Conservation (phyloP, 306 rosid genomes). For the Glycine soja region DNA sequence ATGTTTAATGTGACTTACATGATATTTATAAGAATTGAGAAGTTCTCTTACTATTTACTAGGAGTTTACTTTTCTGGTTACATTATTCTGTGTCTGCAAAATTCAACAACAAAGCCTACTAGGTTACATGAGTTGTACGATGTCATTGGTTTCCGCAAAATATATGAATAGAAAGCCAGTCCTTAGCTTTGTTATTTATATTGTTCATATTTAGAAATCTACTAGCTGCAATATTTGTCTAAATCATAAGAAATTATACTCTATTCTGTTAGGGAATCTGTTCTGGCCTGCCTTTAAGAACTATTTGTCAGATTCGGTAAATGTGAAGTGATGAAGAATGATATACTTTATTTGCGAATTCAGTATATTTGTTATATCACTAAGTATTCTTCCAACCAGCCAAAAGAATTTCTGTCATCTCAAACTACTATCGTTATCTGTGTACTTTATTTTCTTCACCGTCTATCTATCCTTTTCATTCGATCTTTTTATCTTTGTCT, state of each 20-base stretch:
- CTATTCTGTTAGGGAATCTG: neutral
- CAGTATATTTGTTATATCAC: neutral
- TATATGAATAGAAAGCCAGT: conserved; percentile 7
- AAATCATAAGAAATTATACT: neutral
- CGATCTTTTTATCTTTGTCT: neutral
- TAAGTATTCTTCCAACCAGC: too few species aligned
- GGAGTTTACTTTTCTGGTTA: neutral
- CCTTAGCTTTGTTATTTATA: neutral
- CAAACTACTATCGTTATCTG: neutral
- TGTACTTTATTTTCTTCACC: neutral
- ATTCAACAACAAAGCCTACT: neutral
- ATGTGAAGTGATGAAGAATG: conserved; percentile 11
- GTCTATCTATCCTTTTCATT: neutral
- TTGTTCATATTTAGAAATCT: conserved; percentile 10
- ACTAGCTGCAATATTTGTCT: neutral
- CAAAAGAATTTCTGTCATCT: neutral
- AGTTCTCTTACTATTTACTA: neutral
- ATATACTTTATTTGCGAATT: too few species aligned
- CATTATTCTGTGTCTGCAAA: neutral
- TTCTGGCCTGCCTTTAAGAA: neutral
- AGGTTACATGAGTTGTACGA: neutral
- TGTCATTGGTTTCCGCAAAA: neutral
- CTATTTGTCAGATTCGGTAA: neutral
- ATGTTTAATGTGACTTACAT: conserved; percentile 7
- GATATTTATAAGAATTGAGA: conserved; percentile 35